Percentiles rank a stretch among this genome's conserved stretches.
phyloP scores from a whole-genome alignment of 176 grass and related monocot species.

The Tuctoria greenei region DNA sequence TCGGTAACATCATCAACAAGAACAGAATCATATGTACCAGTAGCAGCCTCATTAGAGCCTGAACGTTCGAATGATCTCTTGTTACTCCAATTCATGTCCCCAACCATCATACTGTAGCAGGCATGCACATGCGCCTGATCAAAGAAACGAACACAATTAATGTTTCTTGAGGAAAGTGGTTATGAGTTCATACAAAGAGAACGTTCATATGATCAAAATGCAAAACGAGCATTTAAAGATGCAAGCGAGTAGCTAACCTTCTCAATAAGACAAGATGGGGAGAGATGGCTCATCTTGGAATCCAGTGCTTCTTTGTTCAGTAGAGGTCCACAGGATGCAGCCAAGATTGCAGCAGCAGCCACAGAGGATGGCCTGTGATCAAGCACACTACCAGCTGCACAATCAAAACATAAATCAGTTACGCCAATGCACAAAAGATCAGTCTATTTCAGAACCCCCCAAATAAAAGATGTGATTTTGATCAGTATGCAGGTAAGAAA shows the following conservation, averaged over 20 bases:
- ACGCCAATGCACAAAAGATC: conserved; percentile 23
- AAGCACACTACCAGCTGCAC: conserved; percentile 56
- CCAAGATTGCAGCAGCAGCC: conserved; percentile 71
- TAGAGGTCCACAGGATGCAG: conserved; percentile 55
- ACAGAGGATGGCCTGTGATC: conserved; percentile 71
- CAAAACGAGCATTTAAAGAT: neutral
- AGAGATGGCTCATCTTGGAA: conserved; percentile 49
- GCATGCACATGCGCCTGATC: conserved; percentile 69
- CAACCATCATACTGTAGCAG: conserved; percentile 64
- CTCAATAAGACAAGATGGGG: conserved; percentile 55
- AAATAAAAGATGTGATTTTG: conserved; percentile 5
- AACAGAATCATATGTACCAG: conserved; percentile 64
- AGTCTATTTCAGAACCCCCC: neutral
- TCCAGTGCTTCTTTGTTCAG: conserved; percentile 56
- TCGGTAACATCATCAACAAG: conserved; percentile 55
- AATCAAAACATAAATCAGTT: conserved; percentile 12
- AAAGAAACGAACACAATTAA: conserved; percentile 31
- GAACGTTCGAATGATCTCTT: conserved; percentile 60
- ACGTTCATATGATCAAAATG: conserved; percentile 20
- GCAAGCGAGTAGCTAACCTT: conserved; percentile 42
- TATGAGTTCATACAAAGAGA: conserved; percentile 2
- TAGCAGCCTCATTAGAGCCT: conserved; percentile 37
- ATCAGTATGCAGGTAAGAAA: neutral
- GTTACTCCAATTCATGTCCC: conserved; percentile 44
- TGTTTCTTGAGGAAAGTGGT: neutral